Conservation (phyloP, 2,329 filamentous ascomycete species). For the Penicillium janthinellum region DNA sequence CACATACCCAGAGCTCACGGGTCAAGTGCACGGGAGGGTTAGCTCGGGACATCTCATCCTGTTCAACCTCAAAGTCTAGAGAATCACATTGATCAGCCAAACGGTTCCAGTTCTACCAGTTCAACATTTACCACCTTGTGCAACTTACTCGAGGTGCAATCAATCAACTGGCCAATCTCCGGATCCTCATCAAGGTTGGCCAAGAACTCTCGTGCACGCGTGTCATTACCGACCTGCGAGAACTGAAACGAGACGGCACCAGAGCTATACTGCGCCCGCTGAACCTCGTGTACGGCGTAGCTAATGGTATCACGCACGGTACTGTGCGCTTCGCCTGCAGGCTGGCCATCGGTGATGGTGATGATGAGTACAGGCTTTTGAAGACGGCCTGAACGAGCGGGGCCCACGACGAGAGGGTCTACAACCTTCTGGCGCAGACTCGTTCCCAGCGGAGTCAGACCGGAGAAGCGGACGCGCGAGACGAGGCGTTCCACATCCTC, state of each 20-base stretch:
- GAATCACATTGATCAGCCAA: conserved; percentile 22
- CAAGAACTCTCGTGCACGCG: conserved; percentile 65
- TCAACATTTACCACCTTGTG: neutral
- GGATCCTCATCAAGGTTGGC: conserved; percentile 66
- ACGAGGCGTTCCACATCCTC: conserved; percentile 62
- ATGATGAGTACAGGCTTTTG: conserved; percentile 67
- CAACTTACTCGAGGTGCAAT: conserved; percentile 68
- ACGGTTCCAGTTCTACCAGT: neutral
- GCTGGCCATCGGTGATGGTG: conserved; percentile 67
- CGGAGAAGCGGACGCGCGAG: conserved; percentile 62
- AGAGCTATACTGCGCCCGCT: conserved; percentile 55
- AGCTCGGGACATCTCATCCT: conserved; percentile 65
- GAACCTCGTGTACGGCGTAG: conserved; percentile 55
- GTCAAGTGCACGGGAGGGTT: conserved; percentile 65
- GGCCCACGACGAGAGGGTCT: conserved; percentile 59
- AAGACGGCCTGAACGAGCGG: conserved; percentile 56
- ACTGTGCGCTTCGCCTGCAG: conserved; percentile 61
- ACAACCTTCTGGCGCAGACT: conserved; percentile 64
- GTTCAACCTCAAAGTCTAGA: conserved; percentile 67
- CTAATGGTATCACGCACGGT: conserved; percentile 61
- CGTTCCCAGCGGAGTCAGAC: conserved; percentile 68
- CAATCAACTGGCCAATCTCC: conserved; percentile 61
- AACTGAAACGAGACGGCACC: conserved; percentile 68
- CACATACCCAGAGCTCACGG: conserved; percentile 62
- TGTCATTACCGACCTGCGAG: conserved; percentile 69